phyloP scores from a whole-genome alignment of 306 rosid species.

The Dalbergia cultrata region DNA sequence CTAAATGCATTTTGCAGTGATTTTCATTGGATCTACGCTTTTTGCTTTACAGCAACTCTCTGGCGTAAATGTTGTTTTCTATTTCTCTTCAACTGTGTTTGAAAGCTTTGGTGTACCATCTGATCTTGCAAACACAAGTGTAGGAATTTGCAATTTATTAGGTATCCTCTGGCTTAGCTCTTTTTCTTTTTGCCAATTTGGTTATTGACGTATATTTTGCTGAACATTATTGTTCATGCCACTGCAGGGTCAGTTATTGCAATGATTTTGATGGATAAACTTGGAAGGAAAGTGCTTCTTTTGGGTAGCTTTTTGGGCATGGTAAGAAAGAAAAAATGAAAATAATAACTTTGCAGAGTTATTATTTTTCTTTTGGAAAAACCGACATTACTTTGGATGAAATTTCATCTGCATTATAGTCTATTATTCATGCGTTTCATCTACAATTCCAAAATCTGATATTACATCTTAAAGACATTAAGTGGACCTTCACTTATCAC shows the following conservation, averaged over 20 bases:
- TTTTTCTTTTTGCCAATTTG: background rate
- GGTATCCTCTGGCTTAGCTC: constrained; percentile 58
- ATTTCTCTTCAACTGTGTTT: constrained; percentile 85
- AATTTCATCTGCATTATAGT: constrained; percentile 25
- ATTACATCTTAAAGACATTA: background rate
- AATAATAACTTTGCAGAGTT: constrained; percentile 37
- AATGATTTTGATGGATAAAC: constrained; percentile 89
- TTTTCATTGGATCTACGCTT: constrained; percentile 83
- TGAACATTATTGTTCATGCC: constrained; percentile 39
- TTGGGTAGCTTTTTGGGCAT: constrained; percentile 86
- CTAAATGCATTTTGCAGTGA: constrained; percentile 76
- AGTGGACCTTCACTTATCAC: constrained; percentile 2
- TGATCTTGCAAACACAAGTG: constrained; percentile 67
- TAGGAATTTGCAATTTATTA: constrained; percentile 75
- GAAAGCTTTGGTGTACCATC: constrained; percentile 81
- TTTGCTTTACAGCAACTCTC: constrained; percentile 93
- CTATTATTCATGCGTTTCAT: constrained; percentile 1
- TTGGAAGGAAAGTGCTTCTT: constrained; percentile 83
- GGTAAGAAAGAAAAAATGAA: constrained; percentile 61
- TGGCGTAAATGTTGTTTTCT: constrained; percentile 91
- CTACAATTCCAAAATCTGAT: constrained; percentile 5
- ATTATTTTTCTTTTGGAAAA: background rate
- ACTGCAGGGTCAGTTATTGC: constrained; percentile 77
- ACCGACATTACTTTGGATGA: background rate
- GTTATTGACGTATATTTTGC: constrained; percentile 37